These are phyloP conservation scores for Cryptococcus sp. DNA, from an alignment of 1,284 basidiomycete species.

Conservation along the genomic window DNA sequence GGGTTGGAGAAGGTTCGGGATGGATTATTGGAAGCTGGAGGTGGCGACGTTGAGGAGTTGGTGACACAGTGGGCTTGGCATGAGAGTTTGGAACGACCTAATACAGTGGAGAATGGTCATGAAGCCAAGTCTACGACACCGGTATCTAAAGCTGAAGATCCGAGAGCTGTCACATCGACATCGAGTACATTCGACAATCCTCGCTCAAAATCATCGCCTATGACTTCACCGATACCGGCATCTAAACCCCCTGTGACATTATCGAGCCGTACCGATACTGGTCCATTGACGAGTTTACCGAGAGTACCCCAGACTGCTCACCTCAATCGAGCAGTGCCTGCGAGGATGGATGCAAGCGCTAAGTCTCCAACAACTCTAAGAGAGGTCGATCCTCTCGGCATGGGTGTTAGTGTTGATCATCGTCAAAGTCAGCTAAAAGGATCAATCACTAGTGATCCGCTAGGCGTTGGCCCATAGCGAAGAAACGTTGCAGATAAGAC, in stretches of 20 bases:
- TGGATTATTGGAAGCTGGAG: conserved; percentile 35
- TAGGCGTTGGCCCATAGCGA: background rate
- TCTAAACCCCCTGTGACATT: conserved; percentile 9
- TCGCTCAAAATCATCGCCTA: background rate
- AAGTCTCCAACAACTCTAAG: background rate
- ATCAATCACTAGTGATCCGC: background rate
- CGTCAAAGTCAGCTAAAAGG: background rate
- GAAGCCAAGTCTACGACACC: background rate
- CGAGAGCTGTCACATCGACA: background rate
- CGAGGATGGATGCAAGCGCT: background rate
- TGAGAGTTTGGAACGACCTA: conserved; percentile 34
- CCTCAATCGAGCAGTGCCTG: background rate
- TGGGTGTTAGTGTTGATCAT: conserved; percentile 9
- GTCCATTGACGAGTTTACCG: conserved; percentile 12
- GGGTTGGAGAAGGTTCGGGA: conserved; percentile 35
- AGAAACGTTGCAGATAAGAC: no score
- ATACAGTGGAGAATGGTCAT: background rate
- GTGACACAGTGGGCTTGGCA: conserved; percentile 45
- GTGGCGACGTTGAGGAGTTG: conserved; percentile 36
- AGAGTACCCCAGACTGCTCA: conserved; percentile 11
- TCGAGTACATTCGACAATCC: background rate
- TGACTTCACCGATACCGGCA: background rate
- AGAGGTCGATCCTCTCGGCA: conserved; percentile 14
- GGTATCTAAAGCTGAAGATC: background rate
- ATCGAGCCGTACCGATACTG: conserved; percentile 11